phyloP scores from a whole-genome alignment of 345 rosid genomes.

The Geranium brycei region DNA sequence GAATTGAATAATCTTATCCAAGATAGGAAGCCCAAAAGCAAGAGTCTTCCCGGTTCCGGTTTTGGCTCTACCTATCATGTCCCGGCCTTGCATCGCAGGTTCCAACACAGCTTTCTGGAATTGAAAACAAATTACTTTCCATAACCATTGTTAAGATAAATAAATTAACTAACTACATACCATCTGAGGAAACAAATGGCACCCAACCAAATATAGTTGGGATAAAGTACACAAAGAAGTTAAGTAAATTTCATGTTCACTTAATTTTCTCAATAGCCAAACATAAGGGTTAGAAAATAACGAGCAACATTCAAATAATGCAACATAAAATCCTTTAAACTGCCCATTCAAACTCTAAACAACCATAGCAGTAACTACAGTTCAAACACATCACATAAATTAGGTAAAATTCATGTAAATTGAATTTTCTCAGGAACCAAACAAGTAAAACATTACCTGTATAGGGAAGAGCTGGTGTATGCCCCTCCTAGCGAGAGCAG shows the following conservation, averaged over 20 bases:
- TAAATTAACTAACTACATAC: background rate
- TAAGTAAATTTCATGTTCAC: no score
- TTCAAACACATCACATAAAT: background rate
- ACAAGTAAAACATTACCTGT: slow-evolving; percentile 33
- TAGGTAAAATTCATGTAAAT: background rate
- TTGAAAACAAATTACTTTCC: background rate
- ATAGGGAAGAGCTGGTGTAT: slow-evolving; percentile 76
- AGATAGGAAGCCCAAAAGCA: slow-evolving; percentile 85
- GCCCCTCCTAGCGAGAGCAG: slow-evolving; percentile 49
- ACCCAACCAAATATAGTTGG: no score
- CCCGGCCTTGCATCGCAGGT: slow-evolving; percentile 95
- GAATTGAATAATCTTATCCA: slow-evolving; percentile 64
- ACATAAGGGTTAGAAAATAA: background rate
- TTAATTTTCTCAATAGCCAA: background rate
- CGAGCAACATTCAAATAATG: no score
- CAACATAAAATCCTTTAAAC: no score
- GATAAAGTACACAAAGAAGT: no score
- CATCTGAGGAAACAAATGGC: background rate
- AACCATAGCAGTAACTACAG: background rate
- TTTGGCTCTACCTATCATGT: slow-evolving; percentile 84
- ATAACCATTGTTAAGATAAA: background rate
- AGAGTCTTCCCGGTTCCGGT: slow-evolving; percentile 97
- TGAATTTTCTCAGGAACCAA: background rate
- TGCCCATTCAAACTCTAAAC: no score
- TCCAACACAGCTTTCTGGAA: slow-evolving; percentile 77